Conservation (phyloP, 75 land plant species). For the Selaginella tamariscina region DNA sequence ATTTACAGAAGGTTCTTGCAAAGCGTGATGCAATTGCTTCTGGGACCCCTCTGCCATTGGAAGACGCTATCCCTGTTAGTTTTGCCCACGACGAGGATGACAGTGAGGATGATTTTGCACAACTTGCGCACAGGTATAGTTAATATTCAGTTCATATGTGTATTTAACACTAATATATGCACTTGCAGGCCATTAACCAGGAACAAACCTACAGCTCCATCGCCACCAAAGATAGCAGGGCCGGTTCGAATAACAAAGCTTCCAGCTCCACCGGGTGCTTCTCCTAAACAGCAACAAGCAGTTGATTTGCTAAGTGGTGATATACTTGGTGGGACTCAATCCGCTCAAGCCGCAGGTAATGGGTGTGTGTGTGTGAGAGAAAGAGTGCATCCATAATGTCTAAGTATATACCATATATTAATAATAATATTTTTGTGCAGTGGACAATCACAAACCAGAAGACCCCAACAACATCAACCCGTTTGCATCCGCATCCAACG, state of each 20-base stretch:
- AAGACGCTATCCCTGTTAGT: constrained; percentile 17
- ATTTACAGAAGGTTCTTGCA: constrained; percentile 58
- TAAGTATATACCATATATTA: too few species aligned
- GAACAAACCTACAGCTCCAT: too few species aligned
- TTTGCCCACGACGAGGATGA: constrained; percentile 37
- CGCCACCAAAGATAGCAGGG: too few species aligned
- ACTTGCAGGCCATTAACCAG: not conserved
- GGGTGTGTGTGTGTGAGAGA: too few species aligned
- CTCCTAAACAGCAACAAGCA: constrained; percentile 11
- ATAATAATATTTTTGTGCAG: too few species aligned
- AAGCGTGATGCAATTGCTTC: constrained; percentile 83
- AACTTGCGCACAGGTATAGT: constrained; percentile 22
- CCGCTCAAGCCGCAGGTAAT: constrained; percentile 14
- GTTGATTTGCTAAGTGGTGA: constrained; percentile 72
- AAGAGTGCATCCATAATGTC: too few species aligned
- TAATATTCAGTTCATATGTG: not conserved
- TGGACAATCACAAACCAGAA: too few species aligned
- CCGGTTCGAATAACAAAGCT: constrained; percentile 1
- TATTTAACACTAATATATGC: constrained; percentile 6
- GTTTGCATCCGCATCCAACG: too few species aligned
- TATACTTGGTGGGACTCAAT: constrained; percentile 20
- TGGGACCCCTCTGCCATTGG: constrained; percentile 49
- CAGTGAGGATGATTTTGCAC: constrained; percentile 56
- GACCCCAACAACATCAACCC: constrained; percentile 3
- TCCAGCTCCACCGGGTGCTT: constrained; percentile 5